Evolutionary conservation across 495 filamentous ascomycete genomes (phyloP).

Genomic region (Hypoxylon trugodes): DNA sequence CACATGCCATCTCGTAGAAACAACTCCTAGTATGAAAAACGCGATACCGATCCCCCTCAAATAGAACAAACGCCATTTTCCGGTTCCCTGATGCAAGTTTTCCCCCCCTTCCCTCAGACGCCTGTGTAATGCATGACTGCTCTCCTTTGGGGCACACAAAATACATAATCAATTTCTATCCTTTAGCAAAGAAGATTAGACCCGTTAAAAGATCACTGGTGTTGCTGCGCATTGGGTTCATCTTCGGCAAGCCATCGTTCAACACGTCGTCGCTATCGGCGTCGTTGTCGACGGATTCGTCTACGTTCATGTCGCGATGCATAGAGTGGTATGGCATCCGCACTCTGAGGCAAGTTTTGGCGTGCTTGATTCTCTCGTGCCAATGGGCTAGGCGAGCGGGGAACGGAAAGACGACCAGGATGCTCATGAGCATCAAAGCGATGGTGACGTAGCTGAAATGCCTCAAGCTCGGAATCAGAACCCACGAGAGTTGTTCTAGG

Average conservation of each 20-base stretch:
- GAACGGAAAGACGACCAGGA: too few relatives aligned
- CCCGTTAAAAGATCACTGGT: neutral
- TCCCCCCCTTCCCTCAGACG: slow-evolving; percentile 1
- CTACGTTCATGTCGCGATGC: neutral
- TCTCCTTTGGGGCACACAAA: neutral
- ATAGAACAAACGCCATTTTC: slow-evolving; percentile 6
- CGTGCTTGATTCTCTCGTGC: neutral
- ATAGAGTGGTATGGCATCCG: too few relatives aligned
- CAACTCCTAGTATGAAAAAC: too few relatives aligned
- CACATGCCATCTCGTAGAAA: neutral
- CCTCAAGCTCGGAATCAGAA: too few relatives aligned
- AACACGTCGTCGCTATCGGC: neutral
- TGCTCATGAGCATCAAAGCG: too few relatives aligned
- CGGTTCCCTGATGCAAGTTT: slow-evolving; percentile 12
- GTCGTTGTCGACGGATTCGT: neutral
- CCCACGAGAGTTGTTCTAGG: too few relatives aligned
- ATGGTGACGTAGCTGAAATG: too few relatives aligned
- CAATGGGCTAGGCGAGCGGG: too few relatives aligned
- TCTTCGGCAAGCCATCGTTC: neutral
- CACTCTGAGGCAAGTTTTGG: neutral
- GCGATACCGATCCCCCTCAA: too few relatives aligned
- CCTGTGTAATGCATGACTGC: slow-evolving; percentile 16
- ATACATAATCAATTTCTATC: neutral
- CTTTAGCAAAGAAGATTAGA: neutral
- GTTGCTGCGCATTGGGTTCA: neutral